These are phyloP conservation scores for Raddia distichophylla DNA, from an alignment of 176 grass and related monocot species.

Conservation along the genomic window DNA sequence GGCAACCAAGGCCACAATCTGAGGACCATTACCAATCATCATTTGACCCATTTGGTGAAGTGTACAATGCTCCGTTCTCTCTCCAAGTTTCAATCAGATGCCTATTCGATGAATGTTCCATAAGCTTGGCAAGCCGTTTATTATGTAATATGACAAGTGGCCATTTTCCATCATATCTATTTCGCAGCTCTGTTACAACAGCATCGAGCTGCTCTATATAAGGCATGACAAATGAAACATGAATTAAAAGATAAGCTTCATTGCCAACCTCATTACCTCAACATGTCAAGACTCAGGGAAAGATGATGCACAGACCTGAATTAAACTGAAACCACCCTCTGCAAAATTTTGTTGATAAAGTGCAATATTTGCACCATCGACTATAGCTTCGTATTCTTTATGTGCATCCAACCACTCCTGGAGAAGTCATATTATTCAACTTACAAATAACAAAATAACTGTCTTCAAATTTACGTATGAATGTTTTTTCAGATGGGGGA, in stretches of 20 bases:
- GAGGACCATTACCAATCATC: constrained; percentile 77
- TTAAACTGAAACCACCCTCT: constrained; percentile 75
- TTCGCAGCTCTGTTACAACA: constrained; percentile 67
- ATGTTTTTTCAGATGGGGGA: not conserved
- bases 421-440: constrained; percentile 6
- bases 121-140: constrained; percentile 65
- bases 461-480: not conserved
- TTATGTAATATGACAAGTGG: constrained; percentile 84
- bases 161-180: constrained; percentile 65
- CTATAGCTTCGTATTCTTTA: constrained; percentile 63
- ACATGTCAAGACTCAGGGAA: not conserved
- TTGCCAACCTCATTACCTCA: not conserved
- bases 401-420: constrained; percentile 78
- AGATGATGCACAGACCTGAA: constrained; percentile 68
- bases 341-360: constrained; percentile 97
- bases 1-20: not conserved
- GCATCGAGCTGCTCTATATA: constrained; percentile 87
- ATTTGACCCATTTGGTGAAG: constrained; percentile 86
- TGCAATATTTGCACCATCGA: constrained; percentile 88
- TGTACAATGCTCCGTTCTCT: constrained; percentile 67
- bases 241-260: constrained; percentile 21
- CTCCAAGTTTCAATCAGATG: constrained; percentile 80
- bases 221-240: constrained; percentile 40
- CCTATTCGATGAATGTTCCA: constrained; percentile 72
- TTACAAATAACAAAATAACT: not conserved